Evolutionary conservation across 2,329 filamentous ascomycete species (phyloP).

Genomic region (Ramularia endophylla): DNA sequence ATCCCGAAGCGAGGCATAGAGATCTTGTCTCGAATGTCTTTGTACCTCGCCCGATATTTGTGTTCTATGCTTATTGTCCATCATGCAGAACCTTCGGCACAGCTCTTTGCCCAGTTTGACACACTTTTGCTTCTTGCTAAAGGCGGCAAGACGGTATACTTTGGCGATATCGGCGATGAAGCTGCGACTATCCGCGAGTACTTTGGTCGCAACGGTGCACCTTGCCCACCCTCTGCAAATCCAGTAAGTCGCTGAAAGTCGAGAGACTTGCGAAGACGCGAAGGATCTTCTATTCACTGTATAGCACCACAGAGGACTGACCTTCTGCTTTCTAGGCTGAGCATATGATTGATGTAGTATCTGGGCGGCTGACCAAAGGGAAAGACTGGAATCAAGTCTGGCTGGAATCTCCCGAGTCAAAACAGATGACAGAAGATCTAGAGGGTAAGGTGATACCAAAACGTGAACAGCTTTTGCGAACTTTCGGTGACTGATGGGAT

Average conservation of each 20-base stretch:
- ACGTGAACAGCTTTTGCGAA: too few relatives aligned
- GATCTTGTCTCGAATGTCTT: too few relatives aligned
- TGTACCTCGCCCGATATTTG: too few relatives aligned
- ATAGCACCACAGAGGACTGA: too few relatives aligned
- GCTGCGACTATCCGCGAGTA: conserved; percentile 41
- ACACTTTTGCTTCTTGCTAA: conserved; percentile 58
- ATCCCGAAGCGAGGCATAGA: too few relatives aligned
- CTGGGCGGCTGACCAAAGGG: conserved; percentile 33
- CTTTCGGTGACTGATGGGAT: conserved; percentile 42
- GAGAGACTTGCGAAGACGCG: too few relatives aligned
- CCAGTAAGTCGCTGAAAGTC: conserved; percentile 30
- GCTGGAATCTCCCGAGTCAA: conserved; percentile 32
- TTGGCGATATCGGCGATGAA: conserved; percentile 51
- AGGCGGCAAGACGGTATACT: conserved; percentile 62
- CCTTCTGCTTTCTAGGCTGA: conserved; percentile 35
- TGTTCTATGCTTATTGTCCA: too few relatives aligned
- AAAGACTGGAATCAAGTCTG: conserved; percentile 42
- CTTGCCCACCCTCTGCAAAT: conserved; percentile 47
- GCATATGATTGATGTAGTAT: conserved; percentile 45
- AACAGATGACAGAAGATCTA: too few relatives aligned
- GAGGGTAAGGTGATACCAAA: conserved; percentile 30
- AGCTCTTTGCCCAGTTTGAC: conserved; percentile 62
- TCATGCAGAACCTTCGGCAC: conserved; percentile 63
- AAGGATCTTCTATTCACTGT: too few relatives aligned
- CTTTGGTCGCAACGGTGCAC: conserved; percentile 48